These are phyloP conservation scores for Teratosphaeria zuluensis DNA, from an alignment of 2,329 filamentous ascomycete species.

Conservation along the genomic window DNA sequence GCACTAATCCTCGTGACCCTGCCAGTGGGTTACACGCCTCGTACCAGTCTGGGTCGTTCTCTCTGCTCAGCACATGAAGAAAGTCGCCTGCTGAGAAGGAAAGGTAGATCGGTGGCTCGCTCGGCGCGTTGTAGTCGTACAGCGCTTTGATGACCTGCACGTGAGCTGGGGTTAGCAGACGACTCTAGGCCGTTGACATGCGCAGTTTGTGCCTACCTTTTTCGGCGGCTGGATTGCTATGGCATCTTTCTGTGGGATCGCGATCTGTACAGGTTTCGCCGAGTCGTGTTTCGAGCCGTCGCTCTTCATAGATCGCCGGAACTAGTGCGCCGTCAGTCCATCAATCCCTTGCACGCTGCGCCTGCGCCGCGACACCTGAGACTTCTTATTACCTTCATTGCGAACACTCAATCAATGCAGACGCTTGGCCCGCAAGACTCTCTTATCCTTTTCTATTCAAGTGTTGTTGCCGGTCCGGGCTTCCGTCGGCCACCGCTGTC, in stretches of 20 bases:
- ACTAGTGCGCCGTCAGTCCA: slow-evolving; percentile 23
- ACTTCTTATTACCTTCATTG: not conserved
- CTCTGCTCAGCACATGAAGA: slow-evolving; percentile 92
- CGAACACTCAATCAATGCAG: not conserved
- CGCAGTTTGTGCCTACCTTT: slow-evolving; percentile 52
- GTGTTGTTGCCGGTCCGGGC: not conserved
- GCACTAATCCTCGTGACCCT: slow-evolving; percentile 80
- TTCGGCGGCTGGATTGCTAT: slow-evolving; percentile 86
- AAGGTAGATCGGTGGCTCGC: slow-evolving; percentile 52
- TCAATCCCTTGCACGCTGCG: slow-evolving; percentile 7
- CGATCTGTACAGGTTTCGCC: slow-evolving; percentile 57
- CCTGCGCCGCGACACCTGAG: not conserved
- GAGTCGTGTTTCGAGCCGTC: slow-evolving; percentile 57
- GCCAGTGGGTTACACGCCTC: slow-evolving; percentile 94
- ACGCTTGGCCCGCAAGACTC: not conserved
- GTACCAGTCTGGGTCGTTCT: slow-evolving; percentile 94
- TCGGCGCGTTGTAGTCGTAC: slow-evolving; percentile 76
- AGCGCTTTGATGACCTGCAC: slow-evolving; percentile 93
- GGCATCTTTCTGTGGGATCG: slow-evolving; percentile 74
- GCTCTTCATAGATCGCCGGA: slow-evolving; percentile 82
- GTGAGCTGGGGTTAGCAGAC: not conserved
- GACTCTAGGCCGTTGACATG: not conserved
- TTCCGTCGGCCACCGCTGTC: not conserved
- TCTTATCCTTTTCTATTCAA: not conserved
- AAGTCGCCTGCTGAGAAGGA: slow-evolving; percentile 94